Evolutionary conservation across 2,329 filamentous ascomycete genomes (phyloP), one percentile per base, ranked within the genome.

Genomic region (Colletotrichum sp.): DNA sequence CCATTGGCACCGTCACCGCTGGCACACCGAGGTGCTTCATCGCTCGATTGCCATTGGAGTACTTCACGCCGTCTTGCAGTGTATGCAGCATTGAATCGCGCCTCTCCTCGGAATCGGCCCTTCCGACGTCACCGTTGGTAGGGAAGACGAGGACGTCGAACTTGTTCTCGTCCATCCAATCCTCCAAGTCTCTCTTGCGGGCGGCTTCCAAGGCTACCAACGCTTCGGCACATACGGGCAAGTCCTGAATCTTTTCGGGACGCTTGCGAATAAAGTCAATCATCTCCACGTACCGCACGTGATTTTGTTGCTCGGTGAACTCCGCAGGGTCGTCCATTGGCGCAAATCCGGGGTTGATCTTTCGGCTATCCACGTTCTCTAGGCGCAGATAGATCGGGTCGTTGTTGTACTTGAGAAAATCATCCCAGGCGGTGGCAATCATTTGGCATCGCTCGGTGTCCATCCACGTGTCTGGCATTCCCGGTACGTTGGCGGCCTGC

Each of bases 21-120:
- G 90, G 90, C 1, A 91, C 85, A 1, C 90, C 90, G 3, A 91
- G 82, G 70, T 91, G 89, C 13, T 89, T 83, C 2, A 92, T 82
- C 0, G 87, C 87, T 3, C 88, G 82, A 67, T 90, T 90, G 1
- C 89, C 89, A 70, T 91, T 89, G 1, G 85, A 87, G 74, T 91
- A 91, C 55, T 86, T 86, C 6, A 91, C 86, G 0, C 90, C 90
- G 64, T 91, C 89, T 32, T 83, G 84, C 72, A 76, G 43, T 3
- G 70, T 48, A 39, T 76, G 25, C 30, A 68, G 9, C 74, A 74
- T 70, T 27, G 70, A 74, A 15, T 65, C 43, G 27, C 66, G 58
- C 2, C 60, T 22, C 27, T 71, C 56, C 25, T 75, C 71, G 25
- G 71, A 61, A 7, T 68, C 67, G 3, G 75, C 75, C 13, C 43